Percentiles rank a stretch among this genome's conserved stretches.
phyloP scores from a whole-genome alignment of 257 asterid species.

The Nicotiana tomentosiformis region DNA sequence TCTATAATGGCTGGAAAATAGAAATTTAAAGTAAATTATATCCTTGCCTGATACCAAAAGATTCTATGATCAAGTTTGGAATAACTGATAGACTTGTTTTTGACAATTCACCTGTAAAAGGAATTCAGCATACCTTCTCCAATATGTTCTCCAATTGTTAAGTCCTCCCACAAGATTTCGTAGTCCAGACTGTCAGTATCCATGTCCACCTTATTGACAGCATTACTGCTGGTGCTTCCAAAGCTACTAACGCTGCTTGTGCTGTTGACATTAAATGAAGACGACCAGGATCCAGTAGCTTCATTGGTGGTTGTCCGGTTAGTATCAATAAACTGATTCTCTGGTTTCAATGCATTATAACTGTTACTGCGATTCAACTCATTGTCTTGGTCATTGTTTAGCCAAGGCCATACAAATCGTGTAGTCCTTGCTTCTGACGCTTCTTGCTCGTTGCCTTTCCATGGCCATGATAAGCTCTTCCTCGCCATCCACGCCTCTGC shows the following conservation, averaged over 20 bases:
- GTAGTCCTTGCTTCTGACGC: slow-evolving; percentile 50
- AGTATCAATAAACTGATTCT: slow-evolving; percentile 42
- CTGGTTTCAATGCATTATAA: slow-evolving; percentile 33
- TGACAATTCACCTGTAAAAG: neutral
- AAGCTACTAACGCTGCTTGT: slow-evolving; percentile 83
- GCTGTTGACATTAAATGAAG: slow-evolving; percentile 68
- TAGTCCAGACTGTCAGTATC: slow-evolving; percentile 73
- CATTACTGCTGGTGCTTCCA: slow-evolving; percentile 74
- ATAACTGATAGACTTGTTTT: neutral
- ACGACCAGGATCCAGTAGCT: slow-evolving; percentile 90
- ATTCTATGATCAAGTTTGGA: neutral
- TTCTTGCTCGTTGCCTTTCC: slow-evolving; percentile 71
- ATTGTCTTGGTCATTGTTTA: slow-evolving; percentile 53
- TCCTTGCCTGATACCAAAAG: neutral
- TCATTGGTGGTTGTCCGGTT: slow-evolving; percentile 45
- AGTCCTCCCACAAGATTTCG: slow-evolving; percentile 93
- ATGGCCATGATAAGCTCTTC: slow-evolving; percentile 68
- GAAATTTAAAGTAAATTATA: neutral
- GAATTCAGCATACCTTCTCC: slow-evolving; percentile 68
- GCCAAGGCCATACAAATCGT: slow-evolving; percentile 77
- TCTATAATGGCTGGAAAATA: neutral
- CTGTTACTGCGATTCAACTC: slow-evolving; percentile 37
- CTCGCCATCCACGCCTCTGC: slow-evolving; percentile 86
- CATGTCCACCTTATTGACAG: slow-evolving; percentile 59
- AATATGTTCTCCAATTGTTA: slow-evolving; percentile 83